These are phyloP conservation scores for Pholiota molesta DNA, from an alignment of 768 basidiomycete genomes.

Conservation along the genomic window DNA sequence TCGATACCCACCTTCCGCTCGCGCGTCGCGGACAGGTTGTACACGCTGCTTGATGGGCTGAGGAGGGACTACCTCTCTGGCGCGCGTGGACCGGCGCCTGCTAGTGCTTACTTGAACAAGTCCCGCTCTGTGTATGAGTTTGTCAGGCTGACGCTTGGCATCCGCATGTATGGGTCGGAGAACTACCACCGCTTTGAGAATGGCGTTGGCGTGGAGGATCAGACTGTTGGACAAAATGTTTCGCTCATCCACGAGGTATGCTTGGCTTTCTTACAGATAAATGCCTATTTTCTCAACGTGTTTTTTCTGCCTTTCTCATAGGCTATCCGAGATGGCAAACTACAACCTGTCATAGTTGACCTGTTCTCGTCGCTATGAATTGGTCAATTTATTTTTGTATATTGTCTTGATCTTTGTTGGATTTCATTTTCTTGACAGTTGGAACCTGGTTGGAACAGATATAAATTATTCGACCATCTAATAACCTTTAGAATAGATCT, in stretches of 20 bases:
- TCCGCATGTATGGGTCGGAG: slow-evolving; percentile 79
- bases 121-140: slow-evolving; percentile 79
- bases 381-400: not conserved
- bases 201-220: slow-evolving; percentile 69
- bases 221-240: slow-evolving; percentile 71
- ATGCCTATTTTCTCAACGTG: not conserved
- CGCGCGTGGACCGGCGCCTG: slow-evolving; percentile 63
- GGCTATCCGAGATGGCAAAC: slow-evolving; percentile 57
- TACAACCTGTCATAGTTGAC: slow-evolving; percentile 46
- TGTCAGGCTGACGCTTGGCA: slow-evolving; percentile 69
- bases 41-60: slow-evolving; percentile 48
- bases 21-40: slow-evolving; percentile 50
- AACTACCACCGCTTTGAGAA: slow-evolving; percentile 64
- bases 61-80: slow-evolving; percentile 62
- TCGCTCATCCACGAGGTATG: slow-evolving; percentile 75
- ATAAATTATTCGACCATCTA: not conserved
- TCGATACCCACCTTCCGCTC: slow-evolving; percentile 58
- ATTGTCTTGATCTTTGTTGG: not conserved
- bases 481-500: not conserved
- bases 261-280: slow-evolving; percentile 33
- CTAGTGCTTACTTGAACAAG: slow-evolving; percentile 64
- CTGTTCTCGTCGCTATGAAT: slow-evolving; percentile 35
- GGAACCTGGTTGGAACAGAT: not conserved
- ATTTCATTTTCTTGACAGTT: not conserved
- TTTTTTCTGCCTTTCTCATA: slow-evolving; percentile 15